Percentiles rank a stretch among this genome's conserved stretches.
phyloP scores from a whole-genome alignment of 2,329 filamentous ascomycete genomes.

The Pseudocercospora eumusae region DNA sequence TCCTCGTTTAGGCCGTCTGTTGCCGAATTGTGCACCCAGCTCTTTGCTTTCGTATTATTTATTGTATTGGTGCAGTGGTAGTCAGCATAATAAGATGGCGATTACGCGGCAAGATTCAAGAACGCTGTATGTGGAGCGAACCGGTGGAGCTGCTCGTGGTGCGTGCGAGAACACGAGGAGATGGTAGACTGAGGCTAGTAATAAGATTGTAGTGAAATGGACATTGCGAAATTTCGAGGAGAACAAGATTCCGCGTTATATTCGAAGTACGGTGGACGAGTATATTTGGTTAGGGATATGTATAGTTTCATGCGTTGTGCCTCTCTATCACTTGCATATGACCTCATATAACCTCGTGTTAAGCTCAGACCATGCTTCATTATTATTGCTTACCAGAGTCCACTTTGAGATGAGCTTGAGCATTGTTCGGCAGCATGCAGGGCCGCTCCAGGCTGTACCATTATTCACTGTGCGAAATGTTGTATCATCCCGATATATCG shows the following conservation, averaged over 20 bases:
- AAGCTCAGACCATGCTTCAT: not conserved
- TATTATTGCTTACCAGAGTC: not conserved
- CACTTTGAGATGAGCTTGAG: not conserved
- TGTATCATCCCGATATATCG: too few species aligned
- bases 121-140: not conserved
- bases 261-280: not conserved
- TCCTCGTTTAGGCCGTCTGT: not conserved
- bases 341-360: too few species aligned
- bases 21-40: not conserved
- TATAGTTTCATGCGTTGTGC: not conserved
- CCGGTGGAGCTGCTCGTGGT: not conserved
- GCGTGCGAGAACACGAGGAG: not conserved
- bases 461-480: not conserved
- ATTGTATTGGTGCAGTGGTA: not conserved
- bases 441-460: slow-evolving; percentile 1
- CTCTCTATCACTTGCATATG: not conserved
- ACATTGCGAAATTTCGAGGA: not conserved
- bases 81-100: too few species aligned
- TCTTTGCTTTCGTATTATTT: not conserved
- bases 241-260: not conserved
- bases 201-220: too few species aligned
- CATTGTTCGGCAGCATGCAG: not conserved
- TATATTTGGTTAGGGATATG: slow-evolving; percentile 5
- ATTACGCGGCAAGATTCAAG: slow-evolving; percentile 5
- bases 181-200: not conserved